Percentiles rank a stretch among this genome's conserved stretches.
Evolutionary conservation across 208 protist species (phyloP).

Genomic region (Leishmania tropica): DNA sequence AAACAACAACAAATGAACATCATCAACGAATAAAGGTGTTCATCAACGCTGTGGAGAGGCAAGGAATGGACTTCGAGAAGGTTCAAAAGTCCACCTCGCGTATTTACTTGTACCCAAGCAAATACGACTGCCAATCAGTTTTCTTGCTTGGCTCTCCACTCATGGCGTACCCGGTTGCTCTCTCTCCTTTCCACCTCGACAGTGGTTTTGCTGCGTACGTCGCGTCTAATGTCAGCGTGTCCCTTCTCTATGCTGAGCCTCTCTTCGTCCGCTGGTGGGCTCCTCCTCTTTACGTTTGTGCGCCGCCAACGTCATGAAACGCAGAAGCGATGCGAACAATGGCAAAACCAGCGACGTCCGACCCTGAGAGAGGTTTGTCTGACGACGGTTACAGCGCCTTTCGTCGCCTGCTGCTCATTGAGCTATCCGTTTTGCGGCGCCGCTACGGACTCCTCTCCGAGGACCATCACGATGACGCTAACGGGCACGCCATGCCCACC

Average conservation of each 20-base stretch:
- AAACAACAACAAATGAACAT: too few species aligned
- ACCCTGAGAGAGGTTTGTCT: neutral
- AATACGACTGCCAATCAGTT: neutral
- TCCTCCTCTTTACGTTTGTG: neutral
- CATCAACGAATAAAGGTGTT: neutral
- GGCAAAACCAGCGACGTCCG: neutral
- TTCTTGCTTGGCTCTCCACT: neutral
- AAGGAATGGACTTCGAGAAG: neutral
- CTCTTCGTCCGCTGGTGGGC: neutral
- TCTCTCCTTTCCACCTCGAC: neutral
- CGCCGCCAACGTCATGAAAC: neutral
- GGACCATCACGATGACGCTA: neutral
- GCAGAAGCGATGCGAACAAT: neutral
- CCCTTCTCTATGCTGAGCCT: neutral
- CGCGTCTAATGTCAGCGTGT: neutral
- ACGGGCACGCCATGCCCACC: neutral
- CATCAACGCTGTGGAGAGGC: neutral
- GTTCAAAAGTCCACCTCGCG: neutral
- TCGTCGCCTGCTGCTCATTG: constrained; percentile 30
- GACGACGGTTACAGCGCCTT: neutral
- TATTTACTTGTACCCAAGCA: neutral
- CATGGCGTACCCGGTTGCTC: neutral
- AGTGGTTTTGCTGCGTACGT: neutral
- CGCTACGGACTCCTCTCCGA: constrained; percentile 15
- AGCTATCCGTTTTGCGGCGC: constrained; percentile 28